phyloP scores from a whole-genome alignment of 2,329 filamentous ascomycete genomes.

The Fusarium proliferatum region DNA sequence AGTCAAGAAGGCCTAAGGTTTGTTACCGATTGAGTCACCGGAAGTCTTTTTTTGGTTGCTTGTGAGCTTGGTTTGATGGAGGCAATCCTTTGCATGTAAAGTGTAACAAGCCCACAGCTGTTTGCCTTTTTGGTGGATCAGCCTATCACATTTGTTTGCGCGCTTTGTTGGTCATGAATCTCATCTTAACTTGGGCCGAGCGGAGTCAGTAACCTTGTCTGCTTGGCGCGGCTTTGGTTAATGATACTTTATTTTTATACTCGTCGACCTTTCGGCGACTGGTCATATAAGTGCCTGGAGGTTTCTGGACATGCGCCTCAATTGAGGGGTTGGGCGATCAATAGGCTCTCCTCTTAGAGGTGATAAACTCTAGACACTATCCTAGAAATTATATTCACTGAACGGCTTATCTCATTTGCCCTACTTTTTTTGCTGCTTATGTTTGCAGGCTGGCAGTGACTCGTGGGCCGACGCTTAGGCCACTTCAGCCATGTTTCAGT shows the following conservation, averaged over 20 bases:
- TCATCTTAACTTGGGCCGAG: no score
- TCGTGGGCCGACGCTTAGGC: not conserved
- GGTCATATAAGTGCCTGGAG: fast-evolving
- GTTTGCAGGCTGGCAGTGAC: not conserved
- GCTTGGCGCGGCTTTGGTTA: fast-evolving
- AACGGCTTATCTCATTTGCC: not conserved
- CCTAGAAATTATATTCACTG: fast-evolving
- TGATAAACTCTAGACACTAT: fast-evolving
- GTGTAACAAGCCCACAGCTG: not conserved
- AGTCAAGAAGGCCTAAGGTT: fast-evolving
- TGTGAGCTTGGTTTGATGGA: not conserved
- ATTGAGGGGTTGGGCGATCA: not conserved
- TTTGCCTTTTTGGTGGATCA: not conserved
- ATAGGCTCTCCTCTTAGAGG: fast-evolving
- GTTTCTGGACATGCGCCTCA: not conserved
- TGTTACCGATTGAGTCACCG: not conserved
- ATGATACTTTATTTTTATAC: fast-evolving
- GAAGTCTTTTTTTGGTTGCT: not conserved
- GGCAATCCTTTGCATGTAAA: not conserved
- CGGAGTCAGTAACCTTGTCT: fast-evolving
- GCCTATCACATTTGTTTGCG: not conserved
- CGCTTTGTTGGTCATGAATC: not conserved
- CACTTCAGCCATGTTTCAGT: not conserved
- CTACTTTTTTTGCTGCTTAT: not conserved
- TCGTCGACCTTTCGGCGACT: fast-evolving